Evolutionary conservation across 2,329 filamentous ascomycete species (phyloP).

Genomic region (Diaporthe humulicola): DNA sequence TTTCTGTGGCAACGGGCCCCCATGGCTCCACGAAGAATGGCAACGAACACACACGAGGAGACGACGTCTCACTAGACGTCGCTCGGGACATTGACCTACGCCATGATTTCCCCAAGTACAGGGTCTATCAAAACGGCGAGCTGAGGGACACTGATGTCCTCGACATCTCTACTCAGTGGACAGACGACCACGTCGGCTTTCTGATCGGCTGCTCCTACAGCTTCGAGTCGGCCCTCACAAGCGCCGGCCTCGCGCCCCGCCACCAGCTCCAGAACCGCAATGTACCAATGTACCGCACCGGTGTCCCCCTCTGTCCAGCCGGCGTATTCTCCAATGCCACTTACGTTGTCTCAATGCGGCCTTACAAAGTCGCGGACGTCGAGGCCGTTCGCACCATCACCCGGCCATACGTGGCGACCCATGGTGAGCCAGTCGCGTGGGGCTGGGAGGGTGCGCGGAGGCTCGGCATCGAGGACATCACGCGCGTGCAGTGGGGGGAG

Average conservation of each 20-base stretch:
- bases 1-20: background rate
- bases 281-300: conserved; percentile 74
- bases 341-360: conserved; percentile 75
- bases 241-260: conserved; percentile 63
- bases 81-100: conserved; percentile 66
- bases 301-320: conserved; percentile 66
- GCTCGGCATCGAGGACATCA: conserved; percentile 68
- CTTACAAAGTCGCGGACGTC: conserved; percentile 64
- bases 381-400: conserved; percentile 68
- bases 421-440: conserved; percentile 76
- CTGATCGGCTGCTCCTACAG: conserved; percentile 75
- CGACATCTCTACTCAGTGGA: conserved; percentile 67
- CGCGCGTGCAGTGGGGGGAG: conserved; percentile 70
- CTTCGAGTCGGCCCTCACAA: conserved; percentile 70
- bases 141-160: conserved; percentile 52
- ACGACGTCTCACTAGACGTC: conserved; percentile 45
- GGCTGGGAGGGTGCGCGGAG: conserved; percentile 68
- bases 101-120: conserved; percentile 69
- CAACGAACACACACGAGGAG: background rate
- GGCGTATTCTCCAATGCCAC: conserved; percentile 68
- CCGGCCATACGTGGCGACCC: conserved; percentile 65
- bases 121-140: conserved; percentile 66
- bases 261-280: conserved; percentile 63
- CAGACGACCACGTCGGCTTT: conserved; percentile 70
- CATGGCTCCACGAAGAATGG: background rate